Percentiles rank a stretch among this genome's conserved stretches.
Conservation (phyloP, 176 grass and related monocot species). For the Carex parvula region DNA sequence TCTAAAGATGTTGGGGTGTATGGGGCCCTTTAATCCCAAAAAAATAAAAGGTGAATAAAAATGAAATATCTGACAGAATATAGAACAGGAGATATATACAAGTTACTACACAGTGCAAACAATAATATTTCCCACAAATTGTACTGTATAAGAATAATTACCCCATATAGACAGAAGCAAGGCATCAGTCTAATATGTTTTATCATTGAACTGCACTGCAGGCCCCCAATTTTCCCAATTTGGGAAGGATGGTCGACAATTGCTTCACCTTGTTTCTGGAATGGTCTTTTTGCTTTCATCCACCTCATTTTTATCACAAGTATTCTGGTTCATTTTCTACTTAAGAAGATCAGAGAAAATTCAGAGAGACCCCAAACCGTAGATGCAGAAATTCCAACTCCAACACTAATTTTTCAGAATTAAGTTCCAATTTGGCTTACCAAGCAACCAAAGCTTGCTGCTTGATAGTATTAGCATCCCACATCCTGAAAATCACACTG, state of each 20-base stretch:
- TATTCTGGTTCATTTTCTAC: constrained; percentile 42
- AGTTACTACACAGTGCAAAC: background rate
- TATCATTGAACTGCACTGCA: constrained; percentile 33
- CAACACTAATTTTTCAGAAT: constrained; percentile 31
- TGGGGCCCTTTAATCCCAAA: too few species aligned
- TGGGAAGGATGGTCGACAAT: constrained; percentile 63
- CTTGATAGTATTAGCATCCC: constrained; percentile 52
- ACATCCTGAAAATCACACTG: constrained; percentile 41
- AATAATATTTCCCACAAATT: background rate
- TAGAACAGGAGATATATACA: background rate
- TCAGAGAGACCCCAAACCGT: constrained; percentile 20
- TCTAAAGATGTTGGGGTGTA: too few species aligned
- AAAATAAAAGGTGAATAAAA: background rate
- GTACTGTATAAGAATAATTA: background rate
- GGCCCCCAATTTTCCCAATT: constrained; percentile 37
- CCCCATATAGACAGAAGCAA: background rate
- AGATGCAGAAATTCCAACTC: constrained; percentile 14
- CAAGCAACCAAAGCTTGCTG: constrained; percentile 66
- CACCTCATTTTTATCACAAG: constrained; percentile 54
- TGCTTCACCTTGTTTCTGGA: constrained; percentile 69
- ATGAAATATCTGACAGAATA: background rate
- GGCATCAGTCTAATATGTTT: background rate
- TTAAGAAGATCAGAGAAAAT: constrained; percentile 40
- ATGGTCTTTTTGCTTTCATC: constrained; percentile 36
- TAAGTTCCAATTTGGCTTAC: constrained; percentile 44